Percentiles rank a stretch among this genome's conserved stretches.
These are phyloP conservation scores for Boletus reticuloceps DNA, from an alignment of 768 basidiomycete genomes.

Conservation along the genomic window DNA sequence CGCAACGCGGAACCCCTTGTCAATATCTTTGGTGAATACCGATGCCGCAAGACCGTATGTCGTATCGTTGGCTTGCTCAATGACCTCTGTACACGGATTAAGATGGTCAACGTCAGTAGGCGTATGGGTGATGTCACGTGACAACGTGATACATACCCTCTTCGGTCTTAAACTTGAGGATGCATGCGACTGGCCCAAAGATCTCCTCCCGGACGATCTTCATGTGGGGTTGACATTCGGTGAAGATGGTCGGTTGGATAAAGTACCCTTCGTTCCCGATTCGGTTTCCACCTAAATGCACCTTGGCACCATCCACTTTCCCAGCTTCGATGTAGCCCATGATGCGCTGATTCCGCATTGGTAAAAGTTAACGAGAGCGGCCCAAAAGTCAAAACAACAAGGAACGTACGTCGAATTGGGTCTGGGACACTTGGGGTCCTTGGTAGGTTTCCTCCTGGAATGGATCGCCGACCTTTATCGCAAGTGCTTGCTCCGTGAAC, in stretches of 20 bases:
- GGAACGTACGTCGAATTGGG: conserved; percentile 3
- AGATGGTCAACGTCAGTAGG: no score
- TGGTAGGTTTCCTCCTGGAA: conserved; percentile 1
- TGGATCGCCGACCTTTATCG: conserved; percentile 6
- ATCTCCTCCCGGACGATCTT: conserved; percentile 12
- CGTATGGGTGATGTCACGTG: no score
- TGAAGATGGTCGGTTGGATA: conserved; percentile 11
- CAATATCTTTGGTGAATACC: conserved; percentile 23
- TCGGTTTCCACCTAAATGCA: conserved; percentile 1
- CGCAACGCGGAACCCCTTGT: conserved; percentile 40
- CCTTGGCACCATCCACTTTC: conserved; percentile 1
- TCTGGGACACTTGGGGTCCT: conserved; percentile 11
- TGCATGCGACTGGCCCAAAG: conserved; percentile 10
- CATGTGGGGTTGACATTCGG: conserved; percentile 5
- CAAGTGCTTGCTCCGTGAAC: conserved; percentile 6
- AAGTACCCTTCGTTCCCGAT: conserved; percentile 8
- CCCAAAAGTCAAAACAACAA: neutral
- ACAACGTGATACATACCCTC: neutral
- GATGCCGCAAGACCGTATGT: conserved; percentile 9
- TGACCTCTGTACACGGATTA: conserved; percentile 3
- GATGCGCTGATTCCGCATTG: neutral
- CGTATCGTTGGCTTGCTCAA: conserved; percentile 11
- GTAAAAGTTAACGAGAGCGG: neutral
- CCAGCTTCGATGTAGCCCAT: conserved; percentile 13
- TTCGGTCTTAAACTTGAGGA: conserved; percentile 7